A percentile compares a stretch with the other conserved stretches of the same genome.
Conservation (phyloP, 1,284 basidiomycete genomes). For the Ganoderma lingzhi region DNA sequence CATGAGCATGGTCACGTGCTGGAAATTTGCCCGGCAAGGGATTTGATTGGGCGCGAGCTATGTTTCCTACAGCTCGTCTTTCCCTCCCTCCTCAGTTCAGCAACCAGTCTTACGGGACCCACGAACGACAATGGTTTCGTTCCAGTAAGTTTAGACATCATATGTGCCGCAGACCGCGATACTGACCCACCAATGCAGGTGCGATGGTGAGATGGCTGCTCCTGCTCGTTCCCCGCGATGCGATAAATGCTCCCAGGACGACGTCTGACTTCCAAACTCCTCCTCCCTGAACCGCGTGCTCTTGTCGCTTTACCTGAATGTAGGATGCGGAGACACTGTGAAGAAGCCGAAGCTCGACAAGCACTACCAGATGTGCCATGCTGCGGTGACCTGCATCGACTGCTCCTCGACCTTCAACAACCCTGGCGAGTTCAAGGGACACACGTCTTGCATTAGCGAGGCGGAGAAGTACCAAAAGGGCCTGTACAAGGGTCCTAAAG, state of each 20-base stretch:
- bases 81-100: slow-evolving; percentile 11
- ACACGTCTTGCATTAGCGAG: slow-evolving; percentile 88
- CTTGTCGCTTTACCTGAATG: not conserved
- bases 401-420: slow-evolving; percentile 84
- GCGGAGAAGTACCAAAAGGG: slow-evolving; percentile 92
- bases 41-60: slow-evolving; percentile 23
- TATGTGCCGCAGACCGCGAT: not conserved
- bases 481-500: slow-evolving; percentile 83
- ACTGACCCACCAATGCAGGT: slow-evolving; percentile 42
- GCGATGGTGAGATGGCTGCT: slow-evolving; percentile 49
- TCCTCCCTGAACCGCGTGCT: not conserved
- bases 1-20: slow-evolving; percentile 26
- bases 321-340: slow-evolving; percentile 85
- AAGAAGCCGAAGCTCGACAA: slow-evolving; percentile 92
- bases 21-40: slow-evolving; percentile 27
- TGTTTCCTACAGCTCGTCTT: not conserved
- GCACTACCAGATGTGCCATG: slow-evolving; percentile 66
- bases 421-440: slow-evolving; percentile 80
- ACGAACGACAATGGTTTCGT: slow-evolving; percentile 54
- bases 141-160: slow-evolving; percentile 51
- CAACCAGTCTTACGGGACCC: not conserved
- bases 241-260: slow-evolving; percentile 22
- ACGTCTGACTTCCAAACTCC: slow-evolving; percentile 20
- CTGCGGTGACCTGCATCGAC: slow-evolving; percentile 88
- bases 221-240: slow-evolving; percentile 18